Percentiles rank a stretch among this genome's conserved stretches.
Evolutionary conservation across 805 yeast genomes (phyloP).

Genomic region (Grigorovia yakushimaensis): DNA sequence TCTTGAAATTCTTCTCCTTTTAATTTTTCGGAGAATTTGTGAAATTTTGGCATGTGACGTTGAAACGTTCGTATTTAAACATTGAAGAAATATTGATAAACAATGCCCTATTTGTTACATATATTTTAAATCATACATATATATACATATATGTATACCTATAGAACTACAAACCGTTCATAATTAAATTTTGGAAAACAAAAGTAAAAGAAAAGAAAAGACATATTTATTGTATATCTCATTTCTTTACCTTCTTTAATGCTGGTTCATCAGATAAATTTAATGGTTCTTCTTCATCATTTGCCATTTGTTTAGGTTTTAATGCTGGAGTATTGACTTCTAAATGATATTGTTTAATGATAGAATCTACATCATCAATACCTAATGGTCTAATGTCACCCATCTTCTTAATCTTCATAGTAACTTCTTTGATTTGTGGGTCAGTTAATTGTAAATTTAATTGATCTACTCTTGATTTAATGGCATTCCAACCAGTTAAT

Average conservation of each 20-base stretch:
- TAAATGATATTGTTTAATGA: slow-evolving; percentile 86
- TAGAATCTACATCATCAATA: slow-evolving; percentile 95
- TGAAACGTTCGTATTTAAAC: too few species aligned
- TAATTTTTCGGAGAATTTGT: too few species aligned
- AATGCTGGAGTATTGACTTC: slow-evolving; percentile 28
- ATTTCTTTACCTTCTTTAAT: slow-evolving; percentile 9
- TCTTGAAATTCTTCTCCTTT: too few species aligned
- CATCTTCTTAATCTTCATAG: slow-evolving; percentile 81
- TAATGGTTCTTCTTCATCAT: slow-evolving; percentile 5
- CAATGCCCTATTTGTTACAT: too few species aligned
- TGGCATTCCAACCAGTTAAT: slow-evolving; percentile 98
- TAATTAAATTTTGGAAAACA: too few species aligned
- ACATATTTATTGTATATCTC: too few species aligned
- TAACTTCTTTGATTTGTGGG: slow-evolving; percentile 91
- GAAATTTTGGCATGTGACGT: too few species aligned
- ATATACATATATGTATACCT: too few species aligned
- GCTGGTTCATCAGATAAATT: slow-evolving; percentile 11
- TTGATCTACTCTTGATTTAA: slow-evolving; percentile 96
- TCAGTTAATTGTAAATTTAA: slow-evolving; percentile 83
- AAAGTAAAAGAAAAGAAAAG: too few species aligned
- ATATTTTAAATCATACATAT: too few species aligned
- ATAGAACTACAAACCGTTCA: too few species aligned
- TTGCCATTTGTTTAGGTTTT: slow-evolving; percentile 4
- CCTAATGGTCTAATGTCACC: slow-evolving; percentile 93
- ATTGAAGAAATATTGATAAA: too few species aligned